Evolutionary conservation across 202 grass and related monocot genomes (phyloP), one percentile per base, ranked within the genome.

Genomic region (Bolboschoenoplectus hybrid): DNA sequence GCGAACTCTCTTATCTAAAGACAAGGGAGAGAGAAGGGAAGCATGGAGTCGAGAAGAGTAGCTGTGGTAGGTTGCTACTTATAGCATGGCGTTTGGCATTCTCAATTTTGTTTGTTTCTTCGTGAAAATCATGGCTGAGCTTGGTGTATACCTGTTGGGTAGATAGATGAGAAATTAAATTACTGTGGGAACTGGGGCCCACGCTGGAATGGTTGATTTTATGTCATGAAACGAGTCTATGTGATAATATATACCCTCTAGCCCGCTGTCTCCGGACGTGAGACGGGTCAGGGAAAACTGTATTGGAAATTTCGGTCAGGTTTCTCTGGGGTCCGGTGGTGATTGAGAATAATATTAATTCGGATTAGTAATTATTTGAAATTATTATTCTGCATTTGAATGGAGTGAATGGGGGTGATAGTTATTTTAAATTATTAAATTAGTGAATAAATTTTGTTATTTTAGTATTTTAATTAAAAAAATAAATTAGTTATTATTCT

Each of bases 301-400:
- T 46, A 72, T 72, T 72, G 68, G 68, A 72, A 72, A 46, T 20
- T 47, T 72, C 41, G 3, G n/a, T 47, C 68, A 72, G 68, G 43
- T 20, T 9, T 72, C 0, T 26, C 68, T 72, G 68, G 68, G 68
- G 68, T 72, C 68, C 68, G 68, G 43, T 41, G 43, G 14, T 58
- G 55, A 19, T 58, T 26, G 26, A 26, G 26, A 26, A 26, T 26
- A 26, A 26, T 26, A 26, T 26, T 26, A 26, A 26, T 26, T 26
- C 26, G 26, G 26, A 26, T 26, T 26, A 26, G 26, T 26, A 26
- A 26, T 26, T 26, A 26, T 26, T 26, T 26, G 0, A 26, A 26
- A 26, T 26, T 26, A 26, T 26, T 26, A 26, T 26, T 26, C 26
- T 26, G 26, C 26, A 26, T 26, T 26, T 26, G 26, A 26, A 26